A percentile compares a stretch with the other conserved stretches of the same genome.
Conservation (phyloP, 345 rosid species). For the Acer yangbiense region DNA sequence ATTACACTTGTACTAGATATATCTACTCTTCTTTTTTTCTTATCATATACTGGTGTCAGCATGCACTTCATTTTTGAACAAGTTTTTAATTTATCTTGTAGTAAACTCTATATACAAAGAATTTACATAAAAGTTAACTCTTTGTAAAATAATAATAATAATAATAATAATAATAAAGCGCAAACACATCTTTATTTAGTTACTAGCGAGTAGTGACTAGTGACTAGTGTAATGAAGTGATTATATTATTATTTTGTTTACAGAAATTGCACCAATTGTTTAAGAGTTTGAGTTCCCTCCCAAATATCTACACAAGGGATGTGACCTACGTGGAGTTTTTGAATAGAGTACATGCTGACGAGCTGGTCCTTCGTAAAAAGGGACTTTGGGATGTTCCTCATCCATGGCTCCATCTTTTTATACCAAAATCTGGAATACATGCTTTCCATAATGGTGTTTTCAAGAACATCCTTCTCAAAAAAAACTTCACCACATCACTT, state of each 20-base stretch:
- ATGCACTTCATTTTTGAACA: too few relatives aligned
- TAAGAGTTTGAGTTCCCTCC: slow-evolving; percentile 11
- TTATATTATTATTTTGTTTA: neutral
- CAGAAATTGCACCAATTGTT: slow-evolving; percentile 5
- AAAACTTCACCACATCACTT: slow-evolving; percentile 38
- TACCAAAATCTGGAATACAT: slow-evolving; percentile 38
- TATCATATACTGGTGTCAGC: too few relatives aligned
- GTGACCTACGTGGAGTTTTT: slow-evolving; percentile 35
- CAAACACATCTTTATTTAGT: too few relatives aligned
- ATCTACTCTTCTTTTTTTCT: too few relatives aligned
- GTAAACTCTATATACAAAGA: too few relatives aligned
- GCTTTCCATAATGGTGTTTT: slow-evolving; percentile 41
- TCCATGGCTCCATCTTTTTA: slow-evolving; percentile 53
- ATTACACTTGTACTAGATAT: too few relatives aligned
- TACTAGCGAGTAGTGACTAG: neutral
- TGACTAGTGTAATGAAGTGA: neutral
- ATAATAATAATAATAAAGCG: too few relatives aligned
- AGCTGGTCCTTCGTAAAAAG: slow-evolving; percentile 28
- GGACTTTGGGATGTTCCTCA: slow-evolving; percentile 49
- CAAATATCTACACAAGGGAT: slow-evolving; percentile 16
- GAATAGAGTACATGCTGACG: slow-evolving; percentile 37
- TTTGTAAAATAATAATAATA: too few relatives aligned
- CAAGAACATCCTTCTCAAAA: slow-evolving; percentile 36
- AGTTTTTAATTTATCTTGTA: too few relatives aligned
- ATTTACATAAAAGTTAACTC: too few relatives aligned